Percentiles rank a stretch among this genome's conserved stretches.
These are phyloP conservation scores for Nepenthes gracilis DNA, from an alignment of 148 eudicot genomes.

Conservation along the genomic window DNA sequence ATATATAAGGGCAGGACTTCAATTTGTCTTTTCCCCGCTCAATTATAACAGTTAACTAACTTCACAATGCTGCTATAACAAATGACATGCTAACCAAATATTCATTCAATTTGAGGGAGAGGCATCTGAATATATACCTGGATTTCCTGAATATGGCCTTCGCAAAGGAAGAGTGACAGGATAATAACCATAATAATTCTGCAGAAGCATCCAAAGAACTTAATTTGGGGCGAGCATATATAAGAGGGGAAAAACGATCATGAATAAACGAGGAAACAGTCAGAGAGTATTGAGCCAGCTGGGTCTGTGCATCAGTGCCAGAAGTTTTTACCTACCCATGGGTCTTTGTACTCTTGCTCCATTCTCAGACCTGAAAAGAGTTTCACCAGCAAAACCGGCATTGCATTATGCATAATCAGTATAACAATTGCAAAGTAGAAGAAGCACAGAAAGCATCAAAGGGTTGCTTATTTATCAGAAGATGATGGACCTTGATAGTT, in stretches of 20 bases:
- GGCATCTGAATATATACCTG: slow-evolving; percentile 31
- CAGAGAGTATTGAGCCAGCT: neutral
- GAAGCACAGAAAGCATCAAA: neutral
- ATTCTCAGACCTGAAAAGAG: slow-evolving; percentile 12
- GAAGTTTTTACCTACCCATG: slow-evolving; percentile 56
- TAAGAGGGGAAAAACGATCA: neutral
- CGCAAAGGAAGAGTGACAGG: slow-evolving; percentile 63
- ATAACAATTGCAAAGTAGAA: neutral
- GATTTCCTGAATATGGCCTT: slow-evolving; percentile 85
- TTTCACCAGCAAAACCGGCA: slow-evolving; percentile 13
- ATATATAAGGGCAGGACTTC: neutral
- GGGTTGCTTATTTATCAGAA: slow-evolving; percentile 15
- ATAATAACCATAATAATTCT: slow-evolving; percentile 68
- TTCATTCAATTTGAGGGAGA: neutral
- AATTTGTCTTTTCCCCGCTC: neutral
- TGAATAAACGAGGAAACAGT: slow-evolving; percentile 1
- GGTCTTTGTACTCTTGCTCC: slow-evolving; percentile 63
- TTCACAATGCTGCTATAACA: neutral
- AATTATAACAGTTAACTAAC: neutral
- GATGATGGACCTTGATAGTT: slow-evolving; percentile 24
- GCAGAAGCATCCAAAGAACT: slow-evolving; percentile 7
- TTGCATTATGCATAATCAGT: neutral
- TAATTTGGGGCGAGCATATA: neutral
- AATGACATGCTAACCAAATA: no score
- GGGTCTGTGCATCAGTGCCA: neutral